Evolutionary conservation across 75 land plant species (phyloP).

Genomic region (Pinus albicaulis): DNA sequence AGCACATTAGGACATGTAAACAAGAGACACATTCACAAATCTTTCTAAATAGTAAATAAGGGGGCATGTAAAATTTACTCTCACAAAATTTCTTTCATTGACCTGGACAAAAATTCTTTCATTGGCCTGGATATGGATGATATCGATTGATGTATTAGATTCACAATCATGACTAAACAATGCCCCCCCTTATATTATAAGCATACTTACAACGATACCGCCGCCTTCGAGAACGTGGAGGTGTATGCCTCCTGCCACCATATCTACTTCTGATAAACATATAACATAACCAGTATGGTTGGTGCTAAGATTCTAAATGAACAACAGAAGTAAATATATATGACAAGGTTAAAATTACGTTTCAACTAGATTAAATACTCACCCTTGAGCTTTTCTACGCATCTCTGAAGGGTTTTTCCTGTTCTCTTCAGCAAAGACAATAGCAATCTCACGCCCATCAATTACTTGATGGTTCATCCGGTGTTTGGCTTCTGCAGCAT

Average conservation of each 20-base stretch:
- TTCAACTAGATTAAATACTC: conserved; percentile 23
- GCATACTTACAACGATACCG: conserved; percentile 40
- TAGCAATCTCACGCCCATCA: conserved; percentile 69
- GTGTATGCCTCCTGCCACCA: conserved; percentile 29
- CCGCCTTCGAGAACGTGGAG: conserved; percentile 46
- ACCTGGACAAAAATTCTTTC: neutral
- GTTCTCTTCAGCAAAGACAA: conserved; percentile 91
- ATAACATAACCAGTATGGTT: neutral
- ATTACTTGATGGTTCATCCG: conserved; percentile 66
- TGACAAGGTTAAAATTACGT: no score
- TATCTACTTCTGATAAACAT: conserved; percentile 20
- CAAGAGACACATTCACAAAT: neutral
- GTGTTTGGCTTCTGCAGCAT: conserved; percentile 84
- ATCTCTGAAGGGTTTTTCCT: conserved; percentile 81
- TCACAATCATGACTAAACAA: neutral
- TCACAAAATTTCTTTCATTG: neutral
- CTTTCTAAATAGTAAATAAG: neutral
- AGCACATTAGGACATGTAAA: neutral
- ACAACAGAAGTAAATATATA: neutral
- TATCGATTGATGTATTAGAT: neutral
- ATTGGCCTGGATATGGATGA: neutral
- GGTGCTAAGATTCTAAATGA: neutral
- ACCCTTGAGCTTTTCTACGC: conserved; percentile 45
- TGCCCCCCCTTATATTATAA: neutral
- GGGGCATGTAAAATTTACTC: neutral